A percentile compares a stretch with the other conserved stretches of the same genome.
Conservation (phyloP, 139 green algal species). For the Volvox africanus region DNA sequence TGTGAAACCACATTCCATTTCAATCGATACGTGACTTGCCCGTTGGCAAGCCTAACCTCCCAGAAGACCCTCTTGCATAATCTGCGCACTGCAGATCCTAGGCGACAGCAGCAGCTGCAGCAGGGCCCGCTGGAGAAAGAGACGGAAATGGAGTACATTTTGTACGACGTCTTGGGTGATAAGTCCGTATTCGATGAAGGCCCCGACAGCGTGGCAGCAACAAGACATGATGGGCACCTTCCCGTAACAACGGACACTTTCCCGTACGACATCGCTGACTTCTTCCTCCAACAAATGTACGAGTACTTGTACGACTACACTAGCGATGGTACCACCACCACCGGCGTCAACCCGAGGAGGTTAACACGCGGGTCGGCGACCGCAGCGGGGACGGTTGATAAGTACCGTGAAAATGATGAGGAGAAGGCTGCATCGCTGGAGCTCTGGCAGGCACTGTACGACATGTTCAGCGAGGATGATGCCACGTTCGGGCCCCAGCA, state of each 20-base stretch:
- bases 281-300: background rate
- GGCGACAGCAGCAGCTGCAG: background rate
- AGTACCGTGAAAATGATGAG: background rate
- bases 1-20: no score
- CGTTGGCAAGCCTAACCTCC: no score
- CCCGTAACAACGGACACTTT: background rate
- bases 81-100: no score
- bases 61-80: no score
- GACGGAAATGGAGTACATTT: background rate
- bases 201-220: no score
- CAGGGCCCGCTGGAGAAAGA: background rate
- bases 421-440: background rate
- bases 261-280: background rate
- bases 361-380: background rate
- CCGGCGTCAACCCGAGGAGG: background rate
- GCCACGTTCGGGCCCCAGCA: background rate
- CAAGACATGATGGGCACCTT: background rate
- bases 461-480: background rate
- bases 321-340: no score
- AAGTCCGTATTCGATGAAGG: background rate
- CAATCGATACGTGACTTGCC: no score
- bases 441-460: slow-evolving; percentile 17
- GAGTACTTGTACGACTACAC: background rate
- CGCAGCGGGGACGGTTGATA: background rate
- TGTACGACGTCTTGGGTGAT: background rate